Percentiles rank a stretch among this genome's conserved stretches.
phyloP scores from a whole-genome alignment of 371 early-diverging fungal genomes.

The Saksenaea oblongispora region DNA sequence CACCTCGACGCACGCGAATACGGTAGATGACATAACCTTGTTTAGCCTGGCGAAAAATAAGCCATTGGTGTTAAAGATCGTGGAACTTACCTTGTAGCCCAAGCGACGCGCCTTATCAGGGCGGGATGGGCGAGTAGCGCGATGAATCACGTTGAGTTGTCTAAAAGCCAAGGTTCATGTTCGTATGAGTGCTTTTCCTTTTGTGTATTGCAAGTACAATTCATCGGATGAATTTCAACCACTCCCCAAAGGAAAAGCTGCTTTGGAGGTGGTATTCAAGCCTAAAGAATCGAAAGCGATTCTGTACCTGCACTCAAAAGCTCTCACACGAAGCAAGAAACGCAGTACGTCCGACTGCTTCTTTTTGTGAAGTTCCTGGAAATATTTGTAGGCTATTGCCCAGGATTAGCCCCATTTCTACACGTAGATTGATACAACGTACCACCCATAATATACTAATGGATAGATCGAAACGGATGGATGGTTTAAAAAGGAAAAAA shows the following conservation, averaged over 20 bases:
- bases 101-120: constrained; percentile 99
- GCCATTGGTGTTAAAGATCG: too few relatives aligned
- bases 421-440: not conserved
- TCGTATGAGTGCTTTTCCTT: constrained; percentile 8
- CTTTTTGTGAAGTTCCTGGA: constrained; percentile 97
- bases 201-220: constrained; percentile 5
- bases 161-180: constrained; percentile 34
- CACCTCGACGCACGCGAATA: constrained; percentile 98
- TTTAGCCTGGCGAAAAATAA: constrained; percentile 80
- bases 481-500: not conserved
- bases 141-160: constrained; percentile 96
- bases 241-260: constrained; percentile 6
- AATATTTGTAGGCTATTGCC: constrained; percentile 83
- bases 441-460: not conserved
- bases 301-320: constrained; percentile 93
- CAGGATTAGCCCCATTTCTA: not conserved
- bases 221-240: constrained; percentile 21
- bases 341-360: constrained; percentile 99
- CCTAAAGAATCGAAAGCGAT: constrained; percentile 9
- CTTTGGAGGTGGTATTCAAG: constrained; percentile 15
- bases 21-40: constrained; percentile 98
- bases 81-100: constrained; percentile 93
- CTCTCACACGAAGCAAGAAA: constrained; percentile 96
- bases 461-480: not conserved
- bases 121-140: constrained; percentile 97